Evolutionary conservation across 1,284 basidiomycete species (phyloP).

Genomic region (Boletellus deceptivus): DNA sequence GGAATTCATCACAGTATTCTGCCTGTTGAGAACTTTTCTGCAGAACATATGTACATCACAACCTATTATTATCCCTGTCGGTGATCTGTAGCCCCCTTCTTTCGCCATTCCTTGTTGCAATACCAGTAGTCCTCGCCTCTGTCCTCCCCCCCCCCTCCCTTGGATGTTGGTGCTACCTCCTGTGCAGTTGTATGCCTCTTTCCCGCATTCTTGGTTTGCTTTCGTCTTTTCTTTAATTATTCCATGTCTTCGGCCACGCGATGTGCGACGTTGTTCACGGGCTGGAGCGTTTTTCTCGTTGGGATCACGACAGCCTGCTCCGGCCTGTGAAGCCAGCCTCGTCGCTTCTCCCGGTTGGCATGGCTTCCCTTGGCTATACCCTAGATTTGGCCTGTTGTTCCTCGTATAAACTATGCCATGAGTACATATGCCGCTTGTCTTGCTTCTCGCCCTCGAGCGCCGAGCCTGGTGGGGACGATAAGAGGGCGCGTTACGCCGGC

Average conservation of each 20-base stretch:
- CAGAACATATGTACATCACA: constrained; percentile 35
- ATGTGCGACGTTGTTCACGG: constrained; percentile 16
- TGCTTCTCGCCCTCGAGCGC: too few relatives aligned
- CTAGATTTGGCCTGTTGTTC: constrained; percentile 16
- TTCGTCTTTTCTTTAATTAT: constrained; percentile 13
- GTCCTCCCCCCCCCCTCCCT: neutral
- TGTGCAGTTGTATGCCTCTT: constrained; percentile 24
- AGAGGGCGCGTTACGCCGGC: too few relatives aligned
- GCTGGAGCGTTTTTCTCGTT: constrained; percentile 11
- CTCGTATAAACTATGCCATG: constrained; percentile 2
- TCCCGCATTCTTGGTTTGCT: constrained; percentile 27
- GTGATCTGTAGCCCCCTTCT: constrained; percentile 25
- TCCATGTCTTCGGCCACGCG: constrained; percentile 8
- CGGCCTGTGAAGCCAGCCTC: constrained; percentile 1
- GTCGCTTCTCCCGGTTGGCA: constrained; percentile 8
- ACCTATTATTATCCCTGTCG: constrained; percentile 32
- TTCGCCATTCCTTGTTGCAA: constrained; percentile 8
- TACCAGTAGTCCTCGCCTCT: constrained; percentile 17
- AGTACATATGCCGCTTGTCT: constrained; percentile 3
- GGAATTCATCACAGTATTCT: constrained; percentile 16
- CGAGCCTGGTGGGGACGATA: too few relatives aligned
- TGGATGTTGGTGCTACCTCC: constrained; percentile 17
- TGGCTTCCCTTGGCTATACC: constrained; percentile 11
- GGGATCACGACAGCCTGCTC: constrained; percentile 3
- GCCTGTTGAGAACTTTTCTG: constrained; percentile 15